Evolutionary conservation across 1,284 basidiomycete species (phyloP), one percentile per base, ranked within the genome.

Genomic region (Anthracocystis setariae): DNA sequence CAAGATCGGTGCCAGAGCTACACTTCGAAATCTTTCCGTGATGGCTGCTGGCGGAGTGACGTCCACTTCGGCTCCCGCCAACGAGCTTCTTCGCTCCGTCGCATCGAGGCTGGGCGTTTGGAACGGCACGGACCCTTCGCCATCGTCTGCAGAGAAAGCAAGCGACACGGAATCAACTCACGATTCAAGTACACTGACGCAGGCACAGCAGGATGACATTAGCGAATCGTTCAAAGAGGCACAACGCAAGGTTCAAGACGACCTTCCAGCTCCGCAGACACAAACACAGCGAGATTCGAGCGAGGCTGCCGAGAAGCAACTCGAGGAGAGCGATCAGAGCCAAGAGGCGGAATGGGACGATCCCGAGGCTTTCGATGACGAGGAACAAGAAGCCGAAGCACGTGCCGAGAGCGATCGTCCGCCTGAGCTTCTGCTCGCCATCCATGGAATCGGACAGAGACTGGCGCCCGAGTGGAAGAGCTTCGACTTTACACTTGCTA

Each of bases 361-460:
- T 25, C 67, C 68, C 5, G 73, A 74, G 12, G 53, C 67, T 2
- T 70, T 70, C 18, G 67, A 70, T 35, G 76, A 77, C 32, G 47
- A 66, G 20, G 67, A 71, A 20, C 56, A 73, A 52, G 53, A 62
- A 37, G 50, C 32, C 18, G 64, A 59, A 27, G 56, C 56, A 3
- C 46, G 27, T 24, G 52, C 45, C 2, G 48, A 64, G 21, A 70
- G 67, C 43, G 67, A 65, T 9, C 46, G 50, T 21, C 62, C 68
- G 17, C 68, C 68, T 12, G 68, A 71, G 39, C 58, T 71, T 2
- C 23, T 67, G 32, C 47, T 73, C 8, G 69, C 60, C 46, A 63
- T 77, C 33, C 80, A 81, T 44, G 80, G 80, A 10, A 80, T 81
- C 24, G 80, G 78, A 2, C 80, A 81, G 62, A 73, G 75, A 33